These are phyloP conservation scores for Penicillium turbatum DNA, from an alignment of 495 filamentous ascomycete genomes.

Conservation along the genomic window DNA sequence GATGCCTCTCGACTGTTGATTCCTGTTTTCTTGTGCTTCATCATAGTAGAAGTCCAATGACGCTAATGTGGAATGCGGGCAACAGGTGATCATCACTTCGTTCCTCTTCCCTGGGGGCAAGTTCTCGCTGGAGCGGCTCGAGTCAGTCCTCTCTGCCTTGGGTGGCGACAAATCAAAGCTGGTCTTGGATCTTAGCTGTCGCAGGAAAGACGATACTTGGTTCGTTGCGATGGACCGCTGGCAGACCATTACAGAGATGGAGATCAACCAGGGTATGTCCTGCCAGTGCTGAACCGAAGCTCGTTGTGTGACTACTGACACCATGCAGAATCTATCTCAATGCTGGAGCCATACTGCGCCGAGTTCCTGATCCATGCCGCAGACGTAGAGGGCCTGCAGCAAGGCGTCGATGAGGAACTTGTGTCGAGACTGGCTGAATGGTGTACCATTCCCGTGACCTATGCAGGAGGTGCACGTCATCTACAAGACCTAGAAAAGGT, in stretches of 20 bases:
- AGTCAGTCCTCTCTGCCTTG: conserved; percentile 65
- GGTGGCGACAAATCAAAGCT: conserved; percentile 72
- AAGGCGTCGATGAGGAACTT: conserved; percentile 81
- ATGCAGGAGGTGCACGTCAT: conserved; percentile 86
- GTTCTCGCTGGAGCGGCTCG: conserved; percentile 70
- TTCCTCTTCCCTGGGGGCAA: conserved; percentile 78
- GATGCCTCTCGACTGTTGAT: not conserved
- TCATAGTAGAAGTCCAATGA: conserved; percentile 8
- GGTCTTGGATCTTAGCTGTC: conserved; percentile 91
- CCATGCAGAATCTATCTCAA: conserved; percentile 64
- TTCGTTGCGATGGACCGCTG: conserved; percentile 97
- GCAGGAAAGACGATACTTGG: conserved; percentile 70
- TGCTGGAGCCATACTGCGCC: conserved; percentile 82
- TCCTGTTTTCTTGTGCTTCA: conserved; percentile 1
- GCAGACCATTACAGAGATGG: conserved; percentile 96
- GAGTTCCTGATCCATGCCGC: conserved; percentile 98
- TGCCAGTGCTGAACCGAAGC: not conserved
- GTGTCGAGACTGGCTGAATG: conserved; percentile 73
- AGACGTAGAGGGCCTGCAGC: conserved; percentile 92
- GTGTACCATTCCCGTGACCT: conserved; percentile 89
- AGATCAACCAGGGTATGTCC: conserved; percentile 70
- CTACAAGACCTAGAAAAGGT: conserved; percentile 77
- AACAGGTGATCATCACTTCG: conserved; percentile 84
- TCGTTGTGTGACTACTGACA: conserved; percentile 4
- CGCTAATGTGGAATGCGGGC: conserved; percentile 21